phyloP scores from a whole-genome alignment of 2,329 filamentous ascomycete genomes.

The Monascus ruber region DNA sequence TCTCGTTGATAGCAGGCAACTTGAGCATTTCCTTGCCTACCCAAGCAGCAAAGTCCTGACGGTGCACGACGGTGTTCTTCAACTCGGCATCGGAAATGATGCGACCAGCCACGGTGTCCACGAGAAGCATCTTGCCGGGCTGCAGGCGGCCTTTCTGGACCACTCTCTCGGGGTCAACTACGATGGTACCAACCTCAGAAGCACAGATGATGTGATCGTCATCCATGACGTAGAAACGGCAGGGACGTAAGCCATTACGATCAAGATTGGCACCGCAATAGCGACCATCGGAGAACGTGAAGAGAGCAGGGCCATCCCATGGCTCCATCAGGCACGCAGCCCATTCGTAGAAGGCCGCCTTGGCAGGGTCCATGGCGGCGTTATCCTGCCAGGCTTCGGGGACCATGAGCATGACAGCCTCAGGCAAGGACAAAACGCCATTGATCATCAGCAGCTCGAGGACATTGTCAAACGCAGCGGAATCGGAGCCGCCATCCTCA shows the following conservation, averaged over 20 bases:
- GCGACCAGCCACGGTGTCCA: slow-evolving; percentile 80
- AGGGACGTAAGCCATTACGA: slow-evolving; percentile 87
- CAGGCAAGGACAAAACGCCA: slow-evolving; percentile 84
- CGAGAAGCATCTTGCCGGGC: slow-evolving; percentile 89
- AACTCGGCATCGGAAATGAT: slow-evolving; percentile 92
- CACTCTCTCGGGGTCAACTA: slow-evolving; percentile 78
- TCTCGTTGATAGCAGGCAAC: slow-evolving; percentile 61
- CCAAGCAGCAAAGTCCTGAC: slow-evolving; percentile 82
- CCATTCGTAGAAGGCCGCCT: slow-evolving; percentile 97
- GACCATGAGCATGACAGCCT: slow-evolving; percentile 98
- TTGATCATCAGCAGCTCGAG: slow-evolving; percentile 90
- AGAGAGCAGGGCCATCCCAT: slow-evolving; percentile 92
- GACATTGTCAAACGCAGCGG: slow-evolving; percentile 94
- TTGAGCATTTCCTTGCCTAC: slow-evolving; percentile 75
- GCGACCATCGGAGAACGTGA: slow-evolving; percentile 91
- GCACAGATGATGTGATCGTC: slow-evolving; percentile 96
- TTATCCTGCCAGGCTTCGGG: slow-evolving; percentile 98
- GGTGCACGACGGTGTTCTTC: slow-evolving; percentile 75
- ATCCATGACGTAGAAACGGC: slow-evolving; percentile 92
- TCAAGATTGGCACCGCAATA: slow-evolving; percentile 97
- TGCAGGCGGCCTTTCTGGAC: slow-evolving; percentile 89
- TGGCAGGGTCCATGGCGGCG: slow-evolving; percentile 78
- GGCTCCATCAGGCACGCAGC: slow-evolving; percentile 98
- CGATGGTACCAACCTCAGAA: slow-evolving; percentile 89
- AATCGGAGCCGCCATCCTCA: slow-evolving; percentile 93